Evolutionary conservation across 768 basidiomycete genomes (phyloP).

Genomic region (Dioszegia aurantiaca): DNA sequence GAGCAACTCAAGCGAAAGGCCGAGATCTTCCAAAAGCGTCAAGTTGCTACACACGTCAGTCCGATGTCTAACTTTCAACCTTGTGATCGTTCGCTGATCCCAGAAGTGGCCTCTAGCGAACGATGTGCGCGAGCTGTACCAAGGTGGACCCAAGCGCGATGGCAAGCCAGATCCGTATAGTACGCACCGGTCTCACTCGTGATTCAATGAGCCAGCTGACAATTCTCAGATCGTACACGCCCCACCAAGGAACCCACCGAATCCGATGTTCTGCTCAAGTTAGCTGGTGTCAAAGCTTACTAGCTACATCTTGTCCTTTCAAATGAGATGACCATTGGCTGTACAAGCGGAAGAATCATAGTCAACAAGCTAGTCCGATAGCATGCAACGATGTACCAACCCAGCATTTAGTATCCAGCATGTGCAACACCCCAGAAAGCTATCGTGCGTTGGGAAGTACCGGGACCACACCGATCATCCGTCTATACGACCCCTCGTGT

Average conservation of each 20-base stretch:
- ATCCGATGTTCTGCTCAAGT: constrained; percentile 24
- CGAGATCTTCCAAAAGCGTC: constrained; percentile 20
- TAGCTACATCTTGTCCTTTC: too few species aligned
- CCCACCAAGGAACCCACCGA: constrained; percentile 34
- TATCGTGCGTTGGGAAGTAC: too few species aligned
- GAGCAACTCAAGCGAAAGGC: constrained; percentile 20
- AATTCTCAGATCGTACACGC: constrained; percentile 16
- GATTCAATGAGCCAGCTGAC: too few species aligned
- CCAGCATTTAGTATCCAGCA: too few species aligned
- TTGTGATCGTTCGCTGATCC: background rate
- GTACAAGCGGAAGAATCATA: too few species aligned
- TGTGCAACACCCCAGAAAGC: too few species aligned
- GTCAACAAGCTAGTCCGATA: too few species aligned
- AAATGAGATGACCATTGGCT: too few species aligned
- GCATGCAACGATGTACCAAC: too few species aligned
- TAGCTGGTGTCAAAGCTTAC: constrained; percentile 31
- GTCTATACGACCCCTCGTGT: background rate
- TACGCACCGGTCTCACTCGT: background rate
- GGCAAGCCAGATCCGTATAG: constrained; percentile 22
- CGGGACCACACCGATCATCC: background rate
- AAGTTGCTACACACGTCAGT: constrained; percentile 26
- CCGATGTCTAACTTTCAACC: background rate
- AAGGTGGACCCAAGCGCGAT: constrained; percentile 17
- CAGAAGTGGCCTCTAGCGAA: constrained; percentile 25
- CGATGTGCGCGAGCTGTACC: constrained; percentile 16